Base-by-base conservation (phyloP, 2,329 filamentous ascomycete species). In the Fonsecaea pedrosoi region DNA sequence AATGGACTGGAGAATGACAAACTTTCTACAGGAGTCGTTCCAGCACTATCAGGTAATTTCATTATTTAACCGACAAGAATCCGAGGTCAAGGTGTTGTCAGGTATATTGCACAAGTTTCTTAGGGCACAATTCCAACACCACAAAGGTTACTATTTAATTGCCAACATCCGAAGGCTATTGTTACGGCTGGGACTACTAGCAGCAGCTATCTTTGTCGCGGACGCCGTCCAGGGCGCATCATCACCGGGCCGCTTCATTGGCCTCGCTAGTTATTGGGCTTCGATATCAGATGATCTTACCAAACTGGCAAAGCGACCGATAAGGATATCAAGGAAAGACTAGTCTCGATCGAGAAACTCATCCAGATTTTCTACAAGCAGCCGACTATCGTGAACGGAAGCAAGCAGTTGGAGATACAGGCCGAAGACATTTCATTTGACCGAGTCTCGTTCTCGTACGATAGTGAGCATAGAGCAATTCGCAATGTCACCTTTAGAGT, bases 191-290 rank as follows among this genome's bases (percentile, higher is more conserved):
- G 83, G 83, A 1, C 79, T 85, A 62, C 72, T 84, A 54, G 77
- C 81, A 69, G 78, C 82, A 74, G 74, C 86, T 60, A 79, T 87
- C 15, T 86, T 84, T 2, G 80, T 84, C 9, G 82, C 83, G 65
- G 80, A 85, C 67, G 83, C 88, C 40, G 77, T 81, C 0, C 77
- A 78, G 40, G 83, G 83, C 0, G 73, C 12, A 42, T 42, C 75
- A 5, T 82, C 81, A 54, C 79, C 83, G 0, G 78, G 88, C 13
- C 87, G 87, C 67, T 88, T 91, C 66, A 84, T 90, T 6, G 87
- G 87, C 25, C 76, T 91, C 18, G 78, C 89, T 10, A 83, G 85
- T 40, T 91, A 90, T 75, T 91, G 89, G 89, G 77, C 78, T 73
- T 75, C 82, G 74, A 67, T 85, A 30, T 69, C 80, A 65, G 74